Percentiles rank a stretch among this genome's conserved stretches.
Conservation (phyloP, 257 asterid genomes). For the Nicotiana benthamiana region DNA sequence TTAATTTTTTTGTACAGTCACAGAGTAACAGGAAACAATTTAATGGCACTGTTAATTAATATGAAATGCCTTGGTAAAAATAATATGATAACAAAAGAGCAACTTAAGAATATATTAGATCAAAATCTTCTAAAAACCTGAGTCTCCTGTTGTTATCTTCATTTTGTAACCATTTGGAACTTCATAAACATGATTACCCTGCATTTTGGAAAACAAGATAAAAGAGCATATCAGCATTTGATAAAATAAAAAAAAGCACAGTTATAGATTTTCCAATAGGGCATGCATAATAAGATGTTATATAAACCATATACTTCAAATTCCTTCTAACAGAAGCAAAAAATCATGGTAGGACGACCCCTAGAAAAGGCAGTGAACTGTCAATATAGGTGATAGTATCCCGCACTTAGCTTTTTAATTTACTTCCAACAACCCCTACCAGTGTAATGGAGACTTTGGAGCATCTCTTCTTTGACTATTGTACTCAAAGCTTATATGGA, state of each 20-base stretch:
- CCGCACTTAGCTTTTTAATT: background rate
- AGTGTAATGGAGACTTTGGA: too few species aligned
- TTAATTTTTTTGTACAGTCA: background rate
- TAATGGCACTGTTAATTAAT: background rate
- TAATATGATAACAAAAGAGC: background rate
- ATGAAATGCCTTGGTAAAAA: background rate
- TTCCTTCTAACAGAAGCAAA: background rate
- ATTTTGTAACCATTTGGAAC: slow-evolving; percentile 89
- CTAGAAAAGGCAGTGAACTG: background rate
- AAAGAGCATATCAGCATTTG: background rate
- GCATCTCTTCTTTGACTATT: too few species aligned
- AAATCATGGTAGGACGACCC: background rate
- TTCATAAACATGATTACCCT: slow-evolving; percentile 84
- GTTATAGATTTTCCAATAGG: background rate
- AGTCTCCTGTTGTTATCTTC: slow-evolving; percentile 57
- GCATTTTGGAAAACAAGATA: slow-evolving; percentile 22
- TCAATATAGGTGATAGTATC: background rate
- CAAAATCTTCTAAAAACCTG: slow-evolving; percentile 42
- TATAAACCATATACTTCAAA: background rate
- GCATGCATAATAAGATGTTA: background rate
- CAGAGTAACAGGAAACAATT: background rate
- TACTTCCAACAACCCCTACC: background rate
- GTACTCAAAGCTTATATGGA: too few species aligned
- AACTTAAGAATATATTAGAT: background rate
- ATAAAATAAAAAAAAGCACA: background rate